A percentile compares a stretch with the other conserved stretches of the same genome.
These are phyloP conservation scores for Waitea zeae DNA, from an alignment of 1,284 basidiomycete genomes.

Conservation along the genomic window DNA sequence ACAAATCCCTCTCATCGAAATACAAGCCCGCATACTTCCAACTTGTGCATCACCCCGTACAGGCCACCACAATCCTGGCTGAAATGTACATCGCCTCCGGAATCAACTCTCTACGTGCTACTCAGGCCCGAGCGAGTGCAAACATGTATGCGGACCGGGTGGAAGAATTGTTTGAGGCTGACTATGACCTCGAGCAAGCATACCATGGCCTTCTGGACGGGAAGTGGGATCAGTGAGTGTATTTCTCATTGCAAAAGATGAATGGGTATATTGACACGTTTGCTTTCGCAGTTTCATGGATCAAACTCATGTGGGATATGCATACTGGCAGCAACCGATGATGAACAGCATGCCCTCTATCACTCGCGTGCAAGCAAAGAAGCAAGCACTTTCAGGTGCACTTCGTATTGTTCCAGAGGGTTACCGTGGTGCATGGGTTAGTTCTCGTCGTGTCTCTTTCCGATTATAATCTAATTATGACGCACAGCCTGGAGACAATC, in stretches of 20 bases:
- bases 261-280: constrained; percentile 2
- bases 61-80: constrained; percentile 37
- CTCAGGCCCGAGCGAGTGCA: constrained; percentile 44
- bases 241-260: constrained; percentile 1
- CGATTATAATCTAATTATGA: no score
- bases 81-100: constrained; percentile 40
- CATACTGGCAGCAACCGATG: constrained; percentile 58
- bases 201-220: constrained; percentile 43
- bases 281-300: constrained; percentile 43
- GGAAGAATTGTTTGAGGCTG: constrained; percentile 34
- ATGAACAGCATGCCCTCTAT: constrained; percentile 43
- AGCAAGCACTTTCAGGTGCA: constrained; percentile 35
- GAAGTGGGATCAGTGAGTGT: constrained; percentile 39
- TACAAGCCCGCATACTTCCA: constrained; percentile 49
- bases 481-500: constrained; percentile 48
- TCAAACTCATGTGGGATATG: constrained; percentile 45
- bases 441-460: constrained; percentile 32
- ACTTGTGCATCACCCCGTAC: constrained; percentile 43
- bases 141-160: constrained; percentile 39
- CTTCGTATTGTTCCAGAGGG: constrained; percentile 49
- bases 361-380: constrained; percentile 34
- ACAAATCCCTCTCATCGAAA: constrained; percentile 25
- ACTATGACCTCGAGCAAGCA: constrained; percentile 37
- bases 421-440: constrained; percentile 34
- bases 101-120: constrained; percentile 41